Percentiles rank a stretch among this genome's conserved stretches.
These are phyloP conservation scores for Ceratobasidium sp. DNA, from an alignment of 1,284 basidiomycete species.

Conservation along the genomic window DNA sequence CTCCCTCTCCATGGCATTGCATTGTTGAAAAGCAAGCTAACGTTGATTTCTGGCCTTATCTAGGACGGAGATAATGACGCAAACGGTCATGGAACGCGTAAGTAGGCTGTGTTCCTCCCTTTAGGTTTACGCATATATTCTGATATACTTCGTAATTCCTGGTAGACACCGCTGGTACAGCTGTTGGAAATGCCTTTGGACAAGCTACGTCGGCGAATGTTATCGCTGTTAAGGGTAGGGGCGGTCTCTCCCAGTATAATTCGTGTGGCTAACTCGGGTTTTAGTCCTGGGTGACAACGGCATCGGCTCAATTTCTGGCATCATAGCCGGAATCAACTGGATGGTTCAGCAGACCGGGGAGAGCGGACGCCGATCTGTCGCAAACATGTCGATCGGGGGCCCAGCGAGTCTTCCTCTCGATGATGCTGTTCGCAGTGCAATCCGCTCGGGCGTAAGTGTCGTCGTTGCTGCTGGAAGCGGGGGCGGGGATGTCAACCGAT, in stretches of 20 bases:
- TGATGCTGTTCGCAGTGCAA: slow-evolving; percentile 64
- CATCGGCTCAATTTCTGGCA: slow-evolving; percentile 94
- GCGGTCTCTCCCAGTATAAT: slow-evolving; percentile 69
- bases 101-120: not conserved
- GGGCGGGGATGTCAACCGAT: slow-evolving; percentile 64
- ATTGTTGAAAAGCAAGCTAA: not conserved
- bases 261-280: slow-evolving; percentile 75
- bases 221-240: slow-evolving; percentile 64
- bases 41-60: not conserved
- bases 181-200: slow-evolving; percentile 9
- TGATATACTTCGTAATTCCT: not conserved
- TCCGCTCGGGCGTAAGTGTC: slow-evolving; percentile 89
- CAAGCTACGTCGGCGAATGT: slow-evolving; percentile 1
- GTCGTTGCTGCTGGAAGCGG: slow-evolving; percentile 91
- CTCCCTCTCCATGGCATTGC: too few species aligned
- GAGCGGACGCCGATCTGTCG: slow-evolving; percentile 22
- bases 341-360: slow-evolving; percentile 69
- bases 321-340: slow-evolving; percentile 87
- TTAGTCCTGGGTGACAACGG: slow-evolving; percentile 85
- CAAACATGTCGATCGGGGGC: slow-evolving; percentile 48
- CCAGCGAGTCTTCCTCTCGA: slow-evolving; percentile 46
- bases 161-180: slow-evolving; percentile 9
- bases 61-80: slow-evolving; percentile 51
- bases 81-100: slow-evolving; percentile 48
- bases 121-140: too few species aligned